These are phyloP conservation scores for Mycena pura DNA, from an alignment of 768 basidiomycete genomes.

Conservation along the genomic window DNA sequence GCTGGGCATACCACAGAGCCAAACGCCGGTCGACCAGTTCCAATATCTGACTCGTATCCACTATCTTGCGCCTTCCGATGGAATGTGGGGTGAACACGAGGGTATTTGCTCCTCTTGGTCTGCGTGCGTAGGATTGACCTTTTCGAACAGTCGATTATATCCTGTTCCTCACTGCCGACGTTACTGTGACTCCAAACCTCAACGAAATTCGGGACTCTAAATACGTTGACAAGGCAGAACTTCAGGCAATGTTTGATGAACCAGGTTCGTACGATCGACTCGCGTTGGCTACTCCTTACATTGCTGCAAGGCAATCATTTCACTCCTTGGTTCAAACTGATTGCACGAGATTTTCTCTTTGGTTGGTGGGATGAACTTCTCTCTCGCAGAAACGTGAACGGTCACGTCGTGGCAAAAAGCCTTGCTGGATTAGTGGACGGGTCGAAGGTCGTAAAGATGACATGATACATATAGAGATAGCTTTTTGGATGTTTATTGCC, in stretches of 20 bases:
- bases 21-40: slow-evolving; percentile 85
- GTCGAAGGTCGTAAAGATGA: slow-evolving; percentile 75
- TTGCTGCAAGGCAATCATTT: slow-evolving; percentile 74
- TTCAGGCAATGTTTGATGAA: slow-evolving; percentile 90
- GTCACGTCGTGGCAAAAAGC: slow-evolving; percentile 68
- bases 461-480: slow-evolving; percentile 29
- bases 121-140: not conserved
- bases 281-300: not conserved
- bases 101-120: slow-evolving; percentile 51
- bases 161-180: slow-evolving; percentile 90
- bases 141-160: slow-evolving; percentile 90
- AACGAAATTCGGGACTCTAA: slow-evolving; percentile 94
- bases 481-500: slow-evolving; percentile 3
- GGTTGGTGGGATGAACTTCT: slow-evolving; percentile 98
- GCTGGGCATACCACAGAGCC: slow-evolving; percentile 83
- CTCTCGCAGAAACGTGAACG: slow-evolving; percentile 59
- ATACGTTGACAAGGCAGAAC: slow-evolving; percentile 90
- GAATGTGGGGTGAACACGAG: slow-evolving; percentile 98
- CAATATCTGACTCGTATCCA: slow-evolving; percentile 97
- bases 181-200: slow-evolving; percentile 77
- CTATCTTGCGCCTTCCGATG: slow-evolving; percentile 93
- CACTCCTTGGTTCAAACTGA: slow-evolving; percentile 99
- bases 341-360: slow-evolving; percentile 95
- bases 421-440: slow-evolving; percentile 73
- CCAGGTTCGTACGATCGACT: slow-evolving; percentile 58